phyloP scores from a whole-genome alignment of 1,284 basidiomycete species.

The Cryptococcus sp. region DNA sequence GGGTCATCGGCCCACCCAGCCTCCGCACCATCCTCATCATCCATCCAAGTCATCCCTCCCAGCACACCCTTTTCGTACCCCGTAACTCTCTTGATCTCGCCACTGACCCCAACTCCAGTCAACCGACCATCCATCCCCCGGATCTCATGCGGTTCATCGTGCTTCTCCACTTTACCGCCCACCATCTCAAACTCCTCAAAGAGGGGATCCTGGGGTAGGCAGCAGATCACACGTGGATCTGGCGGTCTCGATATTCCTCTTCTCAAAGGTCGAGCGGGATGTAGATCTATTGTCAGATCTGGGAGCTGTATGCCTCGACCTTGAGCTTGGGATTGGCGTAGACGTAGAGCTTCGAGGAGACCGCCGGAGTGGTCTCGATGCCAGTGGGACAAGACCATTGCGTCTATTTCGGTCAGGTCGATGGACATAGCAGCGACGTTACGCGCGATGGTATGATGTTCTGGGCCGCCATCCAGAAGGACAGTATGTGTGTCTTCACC shows the following conservation, averaged over 20 bases:
- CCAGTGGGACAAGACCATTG: slow-evolving; percentile 76
- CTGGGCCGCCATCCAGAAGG: slow-evolving; percentile 79
- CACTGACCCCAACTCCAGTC: slow-evolving; percentile 69
- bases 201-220: slow-evolving; percentile 68
- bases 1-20: slow-evolving; percentile 64
- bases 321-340: slow-evolving; percentile 16
- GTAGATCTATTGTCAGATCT: slow-evolving; percentile 66
- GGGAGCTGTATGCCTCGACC: slow-evolving; percentile 8
- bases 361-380: slow-evolving; percentile 74
- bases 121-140: slow-evolving; percentile 51
- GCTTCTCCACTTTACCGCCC: slow-evolving; percentile 63
- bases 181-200: slow-evolving; percentile 64
- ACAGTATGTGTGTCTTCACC: slow-evolving; percentile 59
- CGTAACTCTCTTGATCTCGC: slow-evolving; percentile 71
- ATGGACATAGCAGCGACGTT: slow-evolving; percentile 67
- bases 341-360: slow-evolving; percentile 63
- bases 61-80: slow-evolving; percentile 67
- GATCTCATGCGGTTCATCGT: slow-evolving; percentile 65
- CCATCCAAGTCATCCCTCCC: slow-evolving; percentile 67
- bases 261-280: slow-evolving; percentile 70
- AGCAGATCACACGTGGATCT: slow-evolving; percentile 61
- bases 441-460: slow-evolving; percentile 67
- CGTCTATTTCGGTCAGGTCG: slow-evolving; percentile 61
- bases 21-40: slow-evolving; percentile 37
- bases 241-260: slow-evolving; percentile 69